Base-by-base conservation (phyloP, 2,329 filamentous ascomycete genomes). In the Alternaria viburni region DNA sequence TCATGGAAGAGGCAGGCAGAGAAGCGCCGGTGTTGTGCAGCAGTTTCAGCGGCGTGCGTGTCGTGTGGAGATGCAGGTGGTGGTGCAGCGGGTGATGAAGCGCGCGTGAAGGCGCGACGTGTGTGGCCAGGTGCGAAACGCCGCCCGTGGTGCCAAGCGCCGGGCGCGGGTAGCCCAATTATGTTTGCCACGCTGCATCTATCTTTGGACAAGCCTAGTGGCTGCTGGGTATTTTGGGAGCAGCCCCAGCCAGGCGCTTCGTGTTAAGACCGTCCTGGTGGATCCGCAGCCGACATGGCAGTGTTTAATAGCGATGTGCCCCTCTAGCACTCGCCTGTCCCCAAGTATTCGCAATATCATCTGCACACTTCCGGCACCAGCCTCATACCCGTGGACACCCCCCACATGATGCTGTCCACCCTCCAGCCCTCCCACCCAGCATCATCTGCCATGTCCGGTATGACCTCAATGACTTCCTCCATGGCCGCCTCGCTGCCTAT, bases 401-500 rank as follows among this genome's bases (percentile, higher is more conserved):
- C 23, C 57, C 74, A 61, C 76, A 79, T 79, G 74, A 80, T 80
- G 78, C 70, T 80, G 28, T 75, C 74, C 52, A 72, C 74, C 46
- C 70, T 78, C 69, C 56, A 59, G 25, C 61, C 61, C n/a, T 75
- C 77, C 66, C 71, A 74, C 68, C 69, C 75, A 25, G 54, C 59
- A 68, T 75, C 73, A 73, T 69, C 76, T 74, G 72, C 69, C 49
- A 72, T 70, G 61, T 56, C 75, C 69, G 75, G 72, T 71, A 82
- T 79, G 78, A 80, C 81, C n/a, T 41, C 36, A 10, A 41, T 41
- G 36, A 72, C 70, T 60, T 56, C 75, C 69, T 75, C 72, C 70
- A 82, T 79, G 78, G 80, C 81, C 66, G 76, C 82, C 77, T 80
- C 82, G 71, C 78, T 84, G 67, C 79, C 82, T 75, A 81, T 84